Conservation (phyloP, 192 early-diverging fungal genomes). For the Backusella circina region DNA sequence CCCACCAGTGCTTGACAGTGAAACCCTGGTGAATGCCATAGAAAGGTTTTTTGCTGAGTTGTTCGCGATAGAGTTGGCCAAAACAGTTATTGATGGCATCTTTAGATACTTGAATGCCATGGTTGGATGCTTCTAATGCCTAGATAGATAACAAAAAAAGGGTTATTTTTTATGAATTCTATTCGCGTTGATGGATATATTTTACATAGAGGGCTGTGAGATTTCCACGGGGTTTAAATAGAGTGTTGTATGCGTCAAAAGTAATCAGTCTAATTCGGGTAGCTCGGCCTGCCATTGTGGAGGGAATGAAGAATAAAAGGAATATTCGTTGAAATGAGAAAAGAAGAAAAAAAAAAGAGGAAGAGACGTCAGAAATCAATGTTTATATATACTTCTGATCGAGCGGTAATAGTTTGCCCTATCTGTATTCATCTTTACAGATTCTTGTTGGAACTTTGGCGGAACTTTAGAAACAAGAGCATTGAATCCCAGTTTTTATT, state of each 20-base stretch:
- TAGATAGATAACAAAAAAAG: not conserved
- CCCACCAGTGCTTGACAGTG: conserved; percentile 51
- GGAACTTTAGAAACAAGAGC: not conserved
- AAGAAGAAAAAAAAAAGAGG: not conserved
- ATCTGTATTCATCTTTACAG: not conserved
- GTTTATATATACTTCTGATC: not conserved
- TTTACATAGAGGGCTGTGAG: conserved; percentile 31
- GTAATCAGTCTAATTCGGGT: conserved; percentile 43
- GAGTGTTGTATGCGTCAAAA: conserved; percentile 58
- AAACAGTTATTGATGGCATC: conserved; percentile 32
- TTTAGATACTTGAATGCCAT: conserved; percentile 38
- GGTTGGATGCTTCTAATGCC: conserved; percentile 31
- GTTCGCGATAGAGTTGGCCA: conserved; percentile 30
- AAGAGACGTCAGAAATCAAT: not conserved
- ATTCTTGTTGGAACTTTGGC: not conserved
- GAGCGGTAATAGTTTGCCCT: not conserved
- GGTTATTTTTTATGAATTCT: too few species aligned
- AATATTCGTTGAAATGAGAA: not conserved
- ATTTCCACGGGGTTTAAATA: conserved; percentile 44
- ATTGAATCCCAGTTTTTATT: not conserved
- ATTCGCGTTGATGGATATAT: not conserved
- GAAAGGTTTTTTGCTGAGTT: conserved; percentile 39
- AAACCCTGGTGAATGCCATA: conserved; percentile 43
- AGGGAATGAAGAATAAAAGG: not conserved
- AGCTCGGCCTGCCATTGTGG: not conserved